These are phyloP conservation scores for Linum tenue DNA, from an alignment of 345 rosid species.

Conservation along the genomic window DNA sequence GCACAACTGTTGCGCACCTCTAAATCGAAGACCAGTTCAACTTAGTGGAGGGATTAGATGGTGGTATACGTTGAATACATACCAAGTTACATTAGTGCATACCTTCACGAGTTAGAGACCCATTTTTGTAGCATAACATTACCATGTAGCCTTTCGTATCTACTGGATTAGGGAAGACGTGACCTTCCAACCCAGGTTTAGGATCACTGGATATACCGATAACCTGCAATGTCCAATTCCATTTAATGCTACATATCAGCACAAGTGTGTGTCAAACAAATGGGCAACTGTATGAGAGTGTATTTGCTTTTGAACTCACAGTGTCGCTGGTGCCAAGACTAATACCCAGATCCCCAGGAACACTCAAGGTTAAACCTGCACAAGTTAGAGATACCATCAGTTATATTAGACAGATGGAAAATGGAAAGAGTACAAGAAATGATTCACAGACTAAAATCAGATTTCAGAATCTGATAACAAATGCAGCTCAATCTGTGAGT, in stretches of 20 bases:
- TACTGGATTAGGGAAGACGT: conserved; percentile 81
- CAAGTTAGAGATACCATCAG: conserved; percentile 9
- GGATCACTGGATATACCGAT: conserved; percentile 74
- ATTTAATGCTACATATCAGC: background rate
- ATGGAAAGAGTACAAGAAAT: too few species aligned
- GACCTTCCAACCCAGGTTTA: conserved; percentile 77
- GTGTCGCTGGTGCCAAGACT: conserved; percentile 95
- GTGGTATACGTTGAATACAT: conserved; percentile 2
- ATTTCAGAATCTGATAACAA: too few species aligned
- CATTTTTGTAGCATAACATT: conserved; percentile 81
- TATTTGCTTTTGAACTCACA: conserved; percentile 32
- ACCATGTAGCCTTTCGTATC: conserved; percentile 86
- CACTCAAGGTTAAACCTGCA: conserved; percentile 71
- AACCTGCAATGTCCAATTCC: conserved; percentile 37
- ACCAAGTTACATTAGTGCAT: background rate
- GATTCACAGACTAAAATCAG: too few species aligned
- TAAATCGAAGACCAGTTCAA: conserved; percentile 14
- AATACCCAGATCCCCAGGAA: conserved; percentile 81
- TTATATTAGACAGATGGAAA: too few species aligned
- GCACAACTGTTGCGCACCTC: conserved; percentile 65
- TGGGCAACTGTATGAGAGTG: background rate
- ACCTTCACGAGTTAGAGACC: conserved; percentile 91
- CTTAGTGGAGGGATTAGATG: background rate
- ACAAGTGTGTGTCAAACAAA: too few species aligned
- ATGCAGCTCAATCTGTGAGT: too few species aligned